Evolutionary conservation across 306 rosid species (phyloP), one percentile per base, ranked within the genome.

Genomic region (Potentilla sterilis): DNA sequence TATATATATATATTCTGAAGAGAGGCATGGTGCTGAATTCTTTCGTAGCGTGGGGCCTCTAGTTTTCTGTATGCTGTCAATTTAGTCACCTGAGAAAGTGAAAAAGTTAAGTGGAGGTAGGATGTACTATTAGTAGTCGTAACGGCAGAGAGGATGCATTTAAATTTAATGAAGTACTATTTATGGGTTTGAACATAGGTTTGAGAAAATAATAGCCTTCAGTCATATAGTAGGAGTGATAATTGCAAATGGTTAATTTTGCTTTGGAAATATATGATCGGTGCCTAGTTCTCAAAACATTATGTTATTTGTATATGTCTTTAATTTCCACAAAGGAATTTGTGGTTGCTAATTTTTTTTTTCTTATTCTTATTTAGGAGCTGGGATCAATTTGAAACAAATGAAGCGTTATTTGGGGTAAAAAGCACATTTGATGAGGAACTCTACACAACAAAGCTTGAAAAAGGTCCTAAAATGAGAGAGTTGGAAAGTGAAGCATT

Each of bases 341-440:
- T 43, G 15, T 6, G 32, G 28, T 44, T 61, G 32, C 58, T 44
- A 47, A 32, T 37, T 44, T 57, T 52, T 37, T 19, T 48, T 35
- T 80, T 41, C 77, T 78, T 11, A 57, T 83, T 64, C 49, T 46
- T 37, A 66, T 18, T 24, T 55, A 90, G 98, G 88, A 89, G 87
- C 62, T 95, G 98, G 98, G 83, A 95, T 88, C 98, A 95, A 77
- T 95, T 95, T 87, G 95, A 90, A 83, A 86, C 93, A 38, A 95
- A 95, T 75, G 86, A 87, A 86, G 77, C 86, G 40, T 82, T 95
- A 75, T 95, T 95, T 81, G 98, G 98, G 55, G 97, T 92, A 42
- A 92, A 85, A 86, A 95, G 97, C 84, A 89, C 97, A 28, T 95
- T 91, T 84, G 76, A 92, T 70, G 97, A 90, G 87, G 97, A 92